Evolutionary conservation across 1,139 yeast genomes (phyloP), one percentile per base, ranked within the genome.

Genomic region (Diutina siamensis): DNA sequence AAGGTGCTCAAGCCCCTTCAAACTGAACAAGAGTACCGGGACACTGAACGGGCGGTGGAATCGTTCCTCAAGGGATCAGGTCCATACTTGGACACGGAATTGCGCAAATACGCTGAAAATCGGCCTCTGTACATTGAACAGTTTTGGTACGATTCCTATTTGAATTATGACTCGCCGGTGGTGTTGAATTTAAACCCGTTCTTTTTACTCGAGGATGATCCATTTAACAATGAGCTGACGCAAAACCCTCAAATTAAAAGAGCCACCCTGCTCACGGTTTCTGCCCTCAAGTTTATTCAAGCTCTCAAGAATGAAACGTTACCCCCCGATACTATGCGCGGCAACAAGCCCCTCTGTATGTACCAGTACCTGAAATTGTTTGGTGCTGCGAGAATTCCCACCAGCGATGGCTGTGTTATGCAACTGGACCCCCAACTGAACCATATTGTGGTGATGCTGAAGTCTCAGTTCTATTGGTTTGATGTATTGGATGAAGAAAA

Each of bases 391-490:
- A 71, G 96, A 58, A 83, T 87, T 51, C 95, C 96, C 40, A 81
- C 94, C 1, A 61, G 62, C 41, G 71, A 72, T 35, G 95, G 95
- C 3, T 87, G 96, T 62, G 76, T 84, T 49, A 80, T 87, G 83
- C 95, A 86, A 62, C 74, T 86, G 3, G 95, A 86, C 59, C 60
- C 72, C 17, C 68, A 78, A 13, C 79, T 94, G 1, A 83, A 79
- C 55, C 96, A 87, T 60, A 78, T 87, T 47, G 83, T 85, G 28
- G 89, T 87, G n/a, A 67, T 85, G 60, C 80, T 88, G 52, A 81
- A 83, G 57, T 84, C 95, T 4, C 95, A 87, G 61, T 83, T 86
- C 62, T 87, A 87, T 64, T 87, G 96, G 95, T 87, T 87, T 60
- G 95, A 87, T 59, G 96, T 87, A 2, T 68, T 87, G 56, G 94